A percentile compares a stretch with the other conserved stretches of the same genome.
Conservation (phyloP, 2,329 filamentous ascomycete species). For the Diaporthe vexans region DNA sequence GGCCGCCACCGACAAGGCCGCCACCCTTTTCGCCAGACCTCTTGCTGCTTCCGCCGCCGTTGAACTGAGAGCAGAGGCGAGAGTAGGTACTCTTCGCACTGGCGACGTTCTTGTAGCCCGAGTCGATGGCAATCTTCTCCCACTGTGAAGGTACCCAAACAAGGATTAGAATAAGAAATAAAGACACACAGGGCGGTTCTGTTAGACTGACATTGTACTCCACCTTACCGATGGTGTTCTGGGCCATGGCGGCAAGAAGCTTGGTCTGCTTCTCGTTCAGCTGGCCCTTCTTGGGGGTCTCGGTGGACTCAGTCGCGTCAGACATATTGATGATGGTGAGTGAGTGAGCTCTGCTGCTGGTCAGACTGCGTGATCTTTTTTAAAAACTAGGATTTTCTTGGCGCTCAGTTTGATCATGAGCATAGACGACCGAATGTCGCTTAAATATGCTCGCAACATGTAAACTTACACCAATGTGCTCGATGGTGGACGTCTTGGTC, state of each 20-base stretch:
- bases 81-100: slow-evolving; percentile 42
- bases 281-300: slow-evolving; percentile 33
- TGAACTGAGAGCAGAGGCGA: slow-evolving; percentile 41
- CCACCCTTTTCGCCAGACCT: background rate
- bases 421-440: no score
- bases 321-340: slow-evolving; percentile 24
- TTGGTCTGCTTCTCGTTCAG: slow-evolving; percentile 37
- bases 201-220: slow-evolving; percentile 40
- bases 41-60: slow-evolving; percentile 23
- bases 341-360: background rate
- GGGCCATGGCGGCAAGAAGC: slow-evolving; percentile 40
- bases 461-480: slow-evolving; percentile 7
- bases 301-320: background rate
- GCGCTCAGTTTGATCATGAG: background rate
- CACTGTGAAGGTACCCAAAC: slow-evolving; percentile 28
- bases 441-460: background rate
- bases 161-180: background rate
- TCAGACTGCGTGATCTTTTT: background rate
- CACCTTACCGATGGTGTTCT: slow-evolving; percentile 41
- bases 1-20: background rate
- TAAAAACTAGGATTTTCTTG: no score
- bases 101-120: slow-evolving; percentile 40
- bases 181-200: background rate
- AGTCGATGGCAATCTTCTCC: slow-evolving; percentile 37
- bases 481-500: no score